Evolutionary conservation across 805 yeast species (phyloP).

Genomic region (Maudiozyma saulgeensis): DNA sequence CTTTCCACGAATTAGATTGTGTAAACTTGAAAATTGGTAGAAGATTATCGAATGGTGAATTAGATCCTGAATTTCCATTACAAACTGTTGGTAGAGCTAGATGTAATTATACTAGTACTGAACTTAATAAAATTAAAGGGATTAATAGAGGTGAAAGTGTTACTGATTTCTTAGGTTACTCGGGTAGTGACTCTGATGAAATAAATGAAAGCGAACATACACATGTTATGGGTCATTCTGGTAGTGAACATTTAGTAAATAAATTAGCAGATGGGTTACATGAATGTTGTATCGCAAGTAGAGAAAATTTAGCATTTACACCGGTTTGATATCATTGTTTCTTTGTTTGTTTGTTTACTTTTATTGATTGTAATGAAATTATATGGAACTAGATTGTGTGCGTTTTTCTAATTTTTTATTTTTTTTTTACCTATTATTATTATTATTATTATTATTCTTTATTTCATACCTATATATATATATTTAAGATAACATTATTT

Average conservation of each 20-base stretch:
- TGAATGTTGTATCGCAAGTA: conserved; percentile 44
- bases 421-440: not conserved
- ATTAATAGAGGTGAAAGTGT: conserved; percentile 70
- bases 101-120: conserved; percentile 76
- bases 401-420: not conserved
- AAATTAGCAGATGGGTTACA: not conserved
- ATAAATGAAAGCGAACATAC: not conserved
- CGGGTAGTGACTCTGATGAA: not conserved
- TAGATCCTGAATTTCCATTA: conserved; percentile 35
- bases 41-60: conserved; percentile 29
- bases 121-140: conserved; percentile 74
- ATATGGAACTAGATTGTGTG: too few species aligned
- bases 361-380: too few species aligned
- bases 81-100: conserved; percentile 82
- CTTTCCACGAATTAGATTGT: conserved; percentile 84
- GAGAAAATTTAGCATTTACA: conserved; percentile 84
- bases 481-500: not conserved
- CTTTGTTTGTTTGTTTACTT: too few species aligned
- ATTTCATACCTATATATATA: not conserved
- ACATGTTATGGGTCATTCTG: not conserved
- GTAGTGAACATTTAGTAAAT: not conserved
- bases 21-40: conserved; percentile 57
- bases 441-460: too few species aligned
- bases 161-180: conserved; percentile 60
- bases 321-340: conserved; percentile 10